Evolutionary conservation across 768 basidiomycete genomes (phyloP).

Genomic region (Suillus decipiens): DNA sequence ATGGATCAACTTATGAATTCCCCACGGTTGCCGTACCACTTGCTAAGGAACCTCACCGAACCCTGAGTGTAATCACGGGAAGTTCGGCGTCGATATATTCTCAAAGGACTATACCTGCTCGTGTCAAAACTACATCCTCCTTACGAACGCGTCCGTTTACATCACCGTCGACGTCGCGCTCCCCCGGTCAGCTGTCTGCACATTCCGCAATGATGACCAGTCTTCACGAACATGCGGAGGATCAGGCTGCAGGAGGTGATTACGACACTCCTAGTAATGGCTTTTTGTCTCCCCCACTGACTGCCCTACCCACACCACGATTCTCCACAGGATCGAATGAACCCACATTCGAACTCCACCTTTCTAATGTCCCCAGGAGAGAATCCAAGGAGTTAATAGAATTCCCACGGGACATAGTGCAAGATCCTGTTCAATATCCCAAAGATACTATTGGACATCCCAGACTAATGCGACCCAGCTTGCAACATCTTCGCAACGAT

Average conservation of each 20-base stretch:
- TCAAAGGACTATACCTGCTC: slow-evolving; percentile 10
- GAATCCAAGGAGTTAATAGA: slow-evolving; percentile 8
- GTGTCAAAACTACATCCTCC: background rate
- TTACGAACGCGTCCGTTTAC: background rate
- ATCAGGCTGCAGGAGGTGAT: background rate
- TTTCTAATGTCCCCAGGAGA: slow-evolving; percentile 10
- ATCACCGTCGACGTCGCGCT: background rate
- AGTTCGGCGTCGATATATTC: slow-evolving; percentile 13
- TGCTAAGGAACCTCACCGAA: slow-evolving; percentile 1
- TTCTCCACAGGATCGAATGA: slow-evolving; percentile 3
- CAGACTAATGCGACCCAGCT: background rate
- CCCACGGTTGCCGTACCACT: background rate
- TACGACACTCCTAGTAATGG: background rate
- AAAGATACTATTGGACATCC: too few species aligned
- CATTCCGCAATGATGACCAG: slow-evolving; percentile 9
- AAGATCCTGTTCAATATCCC: background rate
- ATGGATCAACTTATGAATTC: slow-evolving; percentile 7
- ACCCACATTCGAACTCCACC: slow-evolving; percentile 14
- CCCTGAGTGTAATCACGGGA: background rate
- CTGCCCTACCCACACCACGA: slow-evolving; percentile 13
- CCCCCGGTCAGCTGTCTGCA: slow-evolving; percentile 5
- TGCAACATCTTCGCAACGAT: slow-evolving; percentile 14
- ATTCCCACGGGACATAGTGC: slow-evolving; percentile 7
- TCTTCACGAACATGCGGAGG: slow-evolving; percentile 10
- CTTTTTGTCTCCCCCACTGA: slow-evolving; percentile 10